Base-by-base conservation (phyloP, 148 eudicot species). In the Pouteria glomerata region DNA sequence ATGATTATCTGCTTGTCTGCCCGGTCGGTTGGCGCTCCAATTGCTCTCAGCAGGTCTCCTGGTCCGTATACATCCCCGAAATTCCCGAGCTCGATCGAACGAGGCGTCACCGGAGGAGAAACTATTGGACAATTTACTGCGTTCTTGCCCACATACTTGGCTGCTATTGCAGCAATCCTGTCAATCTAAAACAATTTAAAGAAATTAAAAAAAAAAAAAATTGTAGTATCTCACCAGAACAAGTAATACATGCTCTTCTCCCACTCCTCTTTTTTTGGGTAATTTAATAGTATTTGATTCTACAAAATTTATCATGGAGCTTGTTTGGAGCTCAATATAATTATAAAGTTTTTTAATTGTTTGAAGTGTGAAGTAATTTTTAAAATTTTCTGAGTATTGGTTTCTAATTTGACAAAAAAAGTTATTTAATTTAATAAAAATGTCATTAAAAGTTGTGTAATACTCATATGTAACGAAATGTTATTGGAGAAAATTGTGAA, bases 111-210 rank as follows among this genome's bases (percentile, higher is more conserved):
- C 8, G 68, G 68, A 23, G 72, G 73, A 7, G 81, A 78, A 35
- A 67, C 47, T 2, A 42, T 10, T 8, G 74, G 60, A 45, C 63
- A 70, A 23, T 27, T 57, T 37, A 75, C 14, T 39, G 29, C 21
- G 1, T 73, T 47, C 31, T 69, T 53, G 71, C 78, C 78, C 0
- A 79, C 78, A 16, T 79, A 75, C 72, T 75, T 79, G 10, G 76
- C 78, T 1, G 79, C 75, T 65, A 75, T 75, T 30, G 72, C 65
- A 31, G 82, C 69, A 50, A 79, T 67, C 39, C 78, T 44, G 48
- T 79, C 82, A 66, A 75, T 71, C 79, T 79, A 24, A 16, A 37
- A 41, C 55, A 1, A 3, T 8, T 23, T 44, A 71, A 23, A 33
- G 12, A 0, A 57, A 64, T 23, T 44, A 71, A 23, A 33, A 6